Evolutionary conservation across 2,329 filamentous ascomycete species (phyloP), one percentile per base, ranked within the genome.

Genomic region (Neocucurbitaria cava): DNA sequence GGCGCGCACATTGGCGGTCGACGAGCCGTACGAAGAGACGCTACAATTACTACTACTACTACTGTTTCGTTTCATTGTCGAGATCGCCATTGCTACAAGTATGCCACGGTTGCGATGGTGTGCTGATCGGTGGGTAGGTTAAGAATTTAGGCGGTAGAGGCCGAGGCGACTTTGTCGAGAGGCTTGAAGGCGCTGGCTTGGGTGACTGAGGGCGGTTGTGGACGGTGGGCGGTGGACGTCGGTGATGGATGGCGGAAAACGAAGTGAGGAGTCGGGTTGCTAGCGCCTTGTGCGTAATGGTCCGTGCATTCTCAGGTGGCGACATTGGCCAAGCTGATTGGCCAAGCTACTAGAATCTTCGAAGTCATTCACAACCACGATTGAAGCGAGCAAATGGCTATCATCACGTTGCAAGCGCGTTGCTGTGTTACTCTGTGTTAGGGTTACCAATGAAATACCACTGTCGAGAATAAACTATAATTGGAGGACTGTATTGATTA

Each of bases 1-100:
- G 80, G 93, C 92, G 82, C 94, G 89, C 79, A 95, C 88, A 77
- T 90, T 89, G 82, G 87, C 83, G 70, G 84, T 83, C 81, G 79
- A 83, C 82, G 86, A 86, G 36, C 58, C 56, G 84, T 86, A 77
- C 72, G 76, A 80, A 76, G 74, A 72, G 66, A 72, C 68, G 75
- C 72, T 70, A 77, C 78, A 77, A 85, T 87, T 90, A 87, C 84
- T 90, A 90, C 87, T 84, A 58, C 56, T 68, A 78, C 77, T 81
- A 77, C 77, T 89, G 88, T 84, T 90, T 85, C 84, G 87, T 83
- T 83, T 84, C 82, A 81, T 86, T 81, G 81, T 83, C 80, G 80
- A 85, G 78, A 85, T 83, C 83, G 87, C 90, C 86, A 91, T 90
- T 83, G 84, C 70, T 74, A 65, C 65, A 54, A 59, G 54, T 66